Evolutionary conservation across 768 basidiomycete species (phyloP), one percentile per base, ranked within the genome.

Genomic region (Russula virescens): DNA sequence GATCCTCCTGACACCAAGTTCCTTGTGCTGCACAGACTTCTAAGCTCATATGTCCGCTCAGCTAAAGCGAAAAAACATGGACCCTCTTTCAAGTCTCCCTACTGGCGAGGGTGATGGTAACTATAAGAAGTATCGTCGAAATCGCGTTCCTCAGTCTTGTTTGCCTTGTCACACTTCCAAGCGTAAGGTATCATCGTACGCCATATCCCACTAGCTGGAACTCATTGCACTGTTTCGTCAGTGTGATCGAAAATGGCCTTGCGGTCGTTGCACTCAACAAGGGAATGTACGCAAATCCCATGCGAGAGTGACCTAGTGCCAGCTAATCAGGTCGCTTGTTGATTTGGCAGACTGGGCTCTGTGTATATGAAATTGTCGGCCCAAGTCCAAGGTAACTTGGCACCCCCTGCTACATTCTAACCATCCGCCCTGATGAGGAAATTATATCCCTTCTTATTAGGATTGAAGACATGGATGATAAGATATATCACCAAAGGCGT

Each of bases 301-400:
- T 18, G 28, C 45, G 42, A n/a, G n/a, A n/a, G n/a, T n/a, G n/a
- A n/a, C n/a, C n/a, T 28, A 11, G 31, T 31, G 5, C 10, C 2
- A 14, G 38, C n/a, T 35, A 10, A 21, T 18, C 46, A 31, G 16
- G 5, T 10, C 45, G 16, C 47, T n/a, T n/a, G n/a, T 51, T 58
- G 8, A 2, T 38, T 38, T 38, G 38, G 8, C 31, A 89, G 88
- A 91, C 88, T 52, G 89, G 89, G 1, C 77, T 90, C 5, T 93
- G 90, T 70, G 86, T 91, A 11, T 93, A 93, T 68, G 89, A 93
- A 71, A 83, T 91, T 8, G 89, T 91, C 68, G 88, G 89, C 68
- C 86, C 86, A 26, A 82, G 73, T 63, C 81, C 83, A 72, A 78
- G 82, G 69, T 75, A 74, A 14, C 78, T 80, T 19, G 28, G 9